Evolutionary conservation across 768 basidiomycete genomes (phyloP).

Genomic region (Lentinula boryana): DNA sequence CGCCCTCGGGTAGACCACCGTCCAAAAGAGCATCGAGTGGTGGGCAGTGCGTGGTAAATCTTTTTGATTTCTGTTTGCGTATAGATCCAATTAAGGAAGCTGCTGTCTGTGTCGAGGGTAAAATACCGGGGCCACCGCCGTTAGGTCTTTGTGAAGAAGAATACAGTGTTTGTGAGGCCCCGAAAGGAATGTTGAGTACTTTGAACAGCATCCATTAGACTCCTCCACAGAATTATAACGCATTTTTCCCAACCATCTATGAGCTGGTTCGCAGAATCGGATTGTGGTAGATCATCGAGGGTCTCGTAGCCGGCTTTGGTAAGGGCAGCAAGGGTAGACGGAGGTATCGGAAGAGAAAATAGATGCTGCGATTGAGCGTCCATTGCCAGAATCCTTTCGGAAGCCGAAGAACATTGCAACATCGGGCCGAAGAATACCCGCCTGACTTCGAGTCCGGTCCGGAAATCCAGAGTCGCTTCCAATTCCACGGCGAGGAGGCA

Average conservation of each 20-base stretch:
- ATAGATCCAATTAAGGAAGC: conserved; percentile 31
- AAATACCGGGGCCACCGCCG: conserved; percentile 12
- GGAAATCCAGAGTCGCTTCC: background rate
- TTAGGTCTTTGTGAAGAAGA: conserved; percentile 28
- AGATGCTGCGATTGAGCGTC: conserved; percentile 28
- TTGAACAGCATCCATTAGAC: conserved; percentile 1
- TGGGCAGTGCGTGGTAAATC: conserved; percentile 35
- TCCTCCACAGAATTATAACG: background rate
- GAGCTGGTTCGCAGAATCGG: conserved; percentile 35
- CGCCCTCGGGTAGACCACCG: conserved; percentile 57
- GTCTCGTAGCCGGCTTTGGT: conserved; percentile 53
- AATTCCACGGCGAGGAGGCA: background rate
- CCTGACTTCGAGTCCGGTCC: background rate
- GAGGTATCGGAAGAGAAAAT: conserved; percentile 41
- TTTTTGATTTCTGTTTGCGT: conserved; percentile 14
- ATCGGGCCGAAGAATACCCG: background rate
- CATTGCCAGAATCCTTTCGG: background rate
- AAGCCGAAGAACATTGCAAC: too few relatives aligned
- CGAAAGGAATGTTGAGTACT: conserved; percentile 48
- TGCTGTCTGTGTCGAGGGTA: conserved; percentile 51
- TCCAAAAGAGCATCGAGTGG: conserved; percentile 54
- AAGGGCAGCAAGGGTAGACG: conserved; percentile 39
- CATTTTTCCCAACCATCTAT: conserved; percentile 36
- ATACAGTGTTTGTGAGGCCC: conserved; percentile 41
- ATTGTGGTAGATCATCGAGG: conserved; percentile 40